Evolutionary conservation across 768 basidiomycete genomes (phyloP), one percentile per base, ranked within the genome.

Genomic region (Multifurca ochricompacta): DNA sequence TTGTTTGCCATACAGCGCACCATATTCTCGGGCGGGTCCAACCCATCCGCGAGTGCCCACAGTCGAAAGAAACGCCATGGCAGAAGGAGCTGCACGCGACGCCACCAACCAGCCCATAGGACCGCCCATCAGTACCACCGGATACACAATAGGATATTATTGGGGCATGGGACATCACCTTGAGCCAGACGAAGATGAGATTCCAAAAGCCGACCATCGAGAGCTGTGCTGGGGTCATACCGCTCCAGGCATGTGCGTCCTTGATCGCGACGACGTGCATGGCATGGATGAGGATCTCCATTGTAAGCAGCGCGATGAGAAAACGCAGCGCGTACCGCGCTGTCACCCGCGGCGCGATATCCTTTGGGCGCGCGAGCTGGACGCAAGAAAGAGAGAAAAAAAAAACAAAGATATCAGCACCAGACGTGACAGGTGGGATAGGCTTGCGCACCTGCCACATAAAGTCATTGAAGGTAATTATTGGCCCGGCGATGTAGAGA

Each of bases 201-300:
- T 95, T 97, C 95, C 94, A 98, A 64, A 96, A 94, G 0, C 95
- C 93, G 42, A 97, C 81, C 87, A 96, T 87, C 62, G 82, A 82
- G 18, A 98, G 76, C 65, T 97, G 78, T 7, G 84, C 79, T 0
- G 92, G 85, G 0, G 81, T 78, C 62, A 85, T 79, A 4, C 87
- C 88, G 4, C 66, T 60, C 95, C 94, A 97, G 1, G 88, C 87
- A 43, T 79, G 80, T 0, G 77, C 73, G 59, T 95, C 91, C 68
- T 97, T 97, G 72, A 97, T 95, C 3, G 94, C 95, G 18, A 95
- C 91, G 27, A 96, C 86, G 63, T 96, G 93, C 87, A 97, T 96
- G 67, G 79, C 91, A 66, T 99, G 96, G 35, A 94, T 74, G 36
- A 96, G 78, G 44, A 85, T 70, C 68, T 98, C 96, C 89, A 97